A percentile compares a stretch with the other conserved stretches of the same genome.
Evolutionary conservation across 768 basidiomycete species (phyloP).

Genomic region (Suillus ampliporus): DNA sequence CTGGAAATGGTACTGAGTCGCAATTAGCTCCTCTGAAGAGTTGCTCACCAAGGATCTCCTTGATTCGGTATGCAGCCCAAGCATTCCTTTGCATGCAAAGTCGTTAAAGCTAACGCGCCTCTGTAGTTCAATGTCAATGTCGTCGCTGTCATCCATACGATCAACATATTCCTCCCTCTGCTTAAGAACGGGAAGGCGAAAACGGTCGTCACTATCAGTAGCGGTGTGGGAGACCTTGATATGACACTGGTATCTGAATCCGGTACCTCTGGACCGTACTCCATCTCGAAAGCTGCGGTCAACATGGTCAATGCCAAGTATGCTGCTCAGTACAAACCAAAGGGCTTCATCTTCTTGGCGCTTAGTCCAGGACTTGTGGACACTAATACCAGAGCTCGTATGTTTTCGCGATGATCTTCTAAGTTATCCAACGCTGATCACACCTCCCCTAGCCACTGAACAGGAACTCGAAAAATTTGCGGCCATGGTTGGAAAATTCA

Average conservation of each 20-base stretch:
- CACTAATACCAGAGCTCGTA: slow-evolving; percentile 5
- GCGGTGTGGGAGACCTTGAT: slow-evolving; percentile 36
- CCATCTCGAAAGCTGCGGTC: slow-evolving; percentile 43
- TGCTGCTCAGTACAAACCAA: slow-evolving; percentile 34
- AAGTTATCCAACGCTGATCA: neutral
- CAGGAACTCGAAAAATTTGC: slow-evolving; percentile 10
- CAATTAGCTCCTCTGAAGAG: slow-evolving; percentile 21
- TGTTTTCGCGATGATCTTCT: neutral
- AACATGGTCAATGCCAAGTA: slow-evolving; percentile 46
- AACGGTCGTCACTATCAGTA: slow-evolving; percentile 38
- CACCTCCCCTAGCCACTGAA: slow-evolving; percentile 12
- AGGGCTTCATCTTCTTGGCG: slow-evolving; percentile 43
- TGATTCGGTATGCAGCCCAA: slow-evolving; percentile 17
- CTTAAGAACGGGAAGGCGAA: slow-evolving; percentile 37
- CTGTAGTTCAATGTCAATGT: slow-evolving; percentile 40
- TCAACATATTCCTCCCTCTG: slow-evolving; percentile 46
- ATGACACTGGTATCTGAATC: slow-evolving; percentile 23
- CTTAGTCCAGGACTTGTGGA: slow-evolving; percentile 46
- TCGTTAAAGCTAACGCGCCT: slow-evolving; percentile 3
- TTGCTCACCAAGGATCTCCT: slow-evolving; percentile 29
- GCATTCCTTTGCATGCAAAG: neutral
- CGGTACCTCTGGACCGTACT: slow-evolving; percentile 29
- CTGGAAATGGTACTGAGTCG: neutral
- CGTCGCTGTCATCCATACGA: slow-evolving; percentile 40
- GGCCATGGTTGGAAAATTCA: slow-evolving; percentile 19